A percentile compares a stretch with the other conserved stretches of the same genome.
phyloP scores from a whole-genome alignment of 2,329 filamentous ascomycete species.

The Fusarium sp. region DNA sequence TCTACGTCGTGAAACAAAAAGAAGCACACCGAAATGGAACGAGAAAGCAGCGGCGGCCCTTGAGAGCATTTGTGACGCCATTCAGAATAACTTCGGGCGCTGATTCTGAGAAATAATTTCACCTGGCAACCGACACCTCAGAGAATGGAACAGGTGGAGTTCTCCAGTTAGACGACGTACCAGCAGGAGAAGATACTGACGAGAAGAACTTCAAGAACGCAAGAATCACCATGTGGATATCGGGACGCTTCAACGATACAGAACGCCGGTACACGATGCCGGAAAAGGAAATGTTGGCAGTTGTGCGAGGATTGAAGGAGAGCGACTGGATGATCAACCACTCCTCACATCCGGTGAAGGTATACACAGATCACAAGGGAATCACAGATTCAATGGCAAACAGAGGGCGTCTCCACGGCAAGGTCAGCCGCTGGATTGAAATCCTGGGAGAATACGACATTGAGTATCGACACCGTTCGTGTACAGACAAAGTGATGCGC shows the following conservation, averaged over 20 bases:
- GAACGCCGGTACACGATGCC: not conserved
- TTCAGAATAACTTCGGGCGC: not conserved
- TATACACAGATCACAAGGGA: not conserved
- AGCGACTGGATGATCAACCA: not conserved
- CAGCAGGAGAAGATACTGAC: not conserved
- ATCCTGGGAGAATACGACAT: not conserved
- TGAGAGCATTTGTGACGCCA: not conserved
- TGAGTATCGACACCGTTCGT: not conserved
- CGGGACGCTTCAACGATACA: not conserved
- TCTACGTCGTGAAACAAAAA: not conserved
- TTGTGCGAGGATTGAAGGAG: not conserved
- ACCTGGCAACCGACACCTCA: not conserved
- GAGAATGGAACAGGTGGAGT: not conserved
- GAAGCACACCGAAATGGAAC: not conserved
- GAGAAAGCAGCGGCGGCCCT: not conserved
- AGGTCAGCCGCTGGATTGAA: not conserved
- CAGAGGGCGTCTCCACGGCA: not conserved
- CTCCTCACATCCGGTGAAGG: not conserved
- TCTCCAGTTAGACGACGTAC: not conserved
- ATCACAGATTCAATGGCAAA: not conserved
- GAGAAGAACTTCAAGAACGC: not conserved
- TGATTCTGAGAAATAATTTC: not conserved
- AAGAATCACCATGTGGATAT: not conserved
- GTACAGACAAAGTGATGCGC: not conserved
- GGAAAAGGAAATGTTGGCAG: not conserved